Evolutionary conservation across 192 early-diverging fungal genomes (phyloP), one percentile per base, ranked within the genome.

Genomic region (Backusella macrospora): DNA sequence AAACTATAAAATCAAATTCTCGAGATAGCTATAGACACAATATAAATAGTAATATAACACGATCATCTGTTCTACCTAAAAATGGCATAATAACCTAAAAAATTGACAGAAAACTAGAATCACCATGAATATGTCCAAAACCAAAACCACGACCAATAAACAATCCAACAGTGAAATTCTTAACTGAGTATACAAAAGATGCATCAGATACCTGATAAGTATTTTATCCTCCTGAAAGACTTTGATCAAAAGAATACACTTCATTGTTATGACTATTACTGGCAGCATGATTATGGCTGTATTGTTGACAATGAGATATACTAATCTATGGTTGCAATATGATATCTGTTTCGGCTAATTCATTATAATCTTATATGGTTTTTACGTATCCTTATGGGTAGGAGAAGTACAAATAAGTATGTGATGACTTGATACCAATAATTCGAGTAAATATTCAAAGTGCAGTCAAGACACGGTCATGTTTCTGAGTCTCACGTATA

Each of bases 381-480:
- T 86, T 78, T 21, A 89, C 85, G 83, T 94, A 96, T 42, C 92
- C 90, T 42, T 88, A 83, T 13, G 79, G 81, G 6, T 86, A 76
- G 8, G 86, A 78, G 26, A 96, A 80, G 10, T 80, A 77, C 64
- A 98, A 78, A 9, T 85, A 78, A 1, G 93, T 85, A 6, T 83
- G 78, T 39, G 95, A 80, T 12, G 9, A 29, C 0, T 75, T 75
- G 62, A 96, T 85, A 9, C 87, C 83, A 78, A 89, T 92, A 8
- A 96, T 82, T 37, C 86, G 88, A 29, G 89, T 91, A 81, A 97
- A 95, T 0, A 92, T 90, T 6, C 92, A 80, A 78, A 98, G 91
- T 62, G 95, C 91, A 40, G 86, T 91, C 78, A 98, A 78, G 15
- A 95, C 84, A 0, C 94, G 87, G 71, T 97, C 96, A 9, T 81